Base-by-base conservation (phyloP, 2,329 filamentous ascomycete genomes). In the Simplicillium aogashimaense region DNA sequence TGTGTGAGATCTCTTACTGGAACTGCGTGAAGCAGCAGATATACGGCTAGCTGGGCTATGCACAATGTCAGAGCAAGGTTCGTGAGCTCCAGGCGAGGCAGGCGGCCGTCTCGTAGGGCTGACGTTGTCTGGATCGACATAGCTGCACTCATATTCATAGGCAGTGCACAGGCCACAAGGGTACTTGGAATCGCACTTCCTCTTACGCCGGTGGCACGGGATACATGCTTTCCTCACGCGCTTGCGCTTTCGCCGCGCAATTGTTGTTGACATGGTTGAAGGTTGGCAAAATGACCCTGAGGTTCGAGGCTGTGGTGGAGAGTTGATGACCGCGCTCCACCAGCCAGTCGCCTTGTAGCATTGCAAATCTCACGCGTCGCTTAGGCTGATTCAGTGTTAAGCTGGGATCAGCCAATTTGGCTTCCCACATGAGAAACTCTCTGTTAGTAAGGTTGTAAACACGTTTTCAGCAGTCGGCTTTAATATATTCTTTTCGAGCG, bases 151-250 rank as follows among this genome's bases (percentile, higher is more conserved):
- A 43, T 52, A 52, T 35, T 47, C 45, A 35, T 52, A 52, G 2
- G 45, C 42, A 18, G 43, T 47, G 33, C 50, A 52, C 35, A 43
- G 48, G 42, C 40, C 47, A 35, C 50, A 52, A 16, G 50, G 48
- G 10, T 43, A 39, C n/a, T 40, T 17, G 40, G 37, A 43, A 39
- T 52, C 48, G 41, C 50, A 52, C 45, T 52, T 52, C 14, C 48
- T 44, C 42, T 52, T 52, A 30, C 50, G 47, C 36, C 50, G 44
- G 12, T 48, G 48, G 36, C 50, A 52, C 17, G 48, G 48, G 28
- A 44, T 48, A 40, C 48, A 52, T 35, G 48, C 50, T 32, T 45
- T 50, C 29, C 47, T 45, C 38, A 41, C 44, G 29, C 49, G 48
- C 38, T 45, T 49, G 37, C 48, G 48, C 40, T 32, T 48, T 25